Evolutionary conservation across 306 rosid genomes (phyloP), one percentile per base, ranked within the genome.

Genomic region (Gynostemma pentaphyllum): DNA sequence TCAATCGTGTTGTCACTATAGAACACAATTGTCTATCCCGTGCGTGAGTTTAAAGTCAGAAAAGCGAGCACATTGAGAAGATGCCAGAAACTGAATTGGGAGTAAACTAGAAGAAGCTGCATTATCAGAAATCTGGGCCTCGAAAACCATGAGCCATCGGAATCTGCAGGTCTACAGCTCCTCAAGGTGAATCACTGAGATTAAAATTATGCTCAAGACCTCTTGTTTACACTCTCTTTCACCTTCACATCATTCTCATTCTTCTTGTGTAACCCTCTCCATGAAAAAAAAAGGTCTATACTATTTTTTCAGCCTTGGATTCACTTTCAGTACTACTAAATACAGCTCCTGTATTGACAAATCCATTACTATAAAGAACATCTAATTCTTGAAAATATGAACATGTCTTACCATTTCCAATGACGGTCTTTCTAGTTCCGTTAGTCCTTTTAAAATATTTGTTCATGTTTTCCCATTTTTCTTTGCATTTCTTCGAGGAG

Each of bases 391-490:
- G 73, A 67, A 87, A 87, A 74, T 85, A 83, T 4, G 80, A 84
- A 66, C 95, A 82, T 40, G 77, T 68, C 74, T 82, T 85, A 46
- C 73, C 71, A 59, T 79, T 82, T 6, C 60, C 63, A 42, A 62
- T 69, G 67, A 73, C 75, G 67, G 82, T 79, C 76, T 75, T 88
- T 61, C 86, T 87, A 8, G 72, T 78, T 47, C 70, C 85, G 6
- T 67, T 47, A 2, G 84, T 73, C 75, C 76, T 83, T 66, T 67
- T 85, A 72, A 83, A 86, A 59, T 92, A 83, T 80, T 84, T 88
- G 79, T 84, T 88, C 68, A 88, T 86, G 85, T 86, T 83, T 51
- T 84, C 94, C 96, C 96, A 88, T 75, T 88, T 88, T 75, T 92
- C 91, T 76, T 76, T 86, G 47, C 98, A 92, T 72, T 82, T 84